phyloP scores from a whole-genome alignment of 2,329 filamentous ascomycete genomes.

The Aspergillus sp. region DNA sequence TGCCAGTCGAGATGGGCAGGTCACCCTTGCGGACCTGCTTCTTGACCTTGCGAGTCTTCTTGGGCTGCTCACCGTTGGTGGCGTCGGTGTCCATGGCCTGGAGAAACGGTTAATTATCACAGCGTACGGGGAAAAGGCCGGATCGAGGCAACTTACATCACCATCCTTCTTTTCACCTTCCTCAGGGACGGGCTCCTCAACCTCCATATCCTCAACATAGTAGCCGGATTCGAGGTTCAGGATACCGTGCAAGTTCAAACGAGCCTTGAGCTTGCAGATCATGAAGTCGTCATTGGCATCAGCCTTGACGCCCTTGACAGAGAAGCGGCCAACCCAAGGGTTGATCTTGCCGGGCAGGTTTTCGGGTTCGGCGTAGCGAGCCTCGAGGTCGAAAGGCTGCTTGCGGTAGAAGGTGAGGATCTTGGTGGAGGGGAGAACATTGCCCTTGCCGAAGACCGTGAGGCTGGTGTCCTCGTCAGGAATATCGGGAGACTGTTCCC shows the following conservation, averaged over 20 bases:
- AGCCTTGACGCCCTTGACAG: constrained; percentile 94
- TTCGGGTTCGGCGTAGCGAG: constrained; percentile 85
- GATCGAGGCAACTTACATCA: constrained; percentile 38
- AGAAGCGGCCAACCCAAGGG: constrained; percentile 96
- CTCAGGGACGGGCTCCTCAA: constrained; percentile 86
- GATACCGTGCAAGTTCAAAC: constrained; percentile 93
- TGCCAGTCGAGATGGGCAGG: constrained; percentile 79
- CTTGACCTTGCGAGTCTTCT: constrained; percentile 94
- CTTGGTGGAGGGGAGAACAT: constrained; percentile 96
- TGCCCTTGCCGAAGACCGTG: constrained; percentile 96
- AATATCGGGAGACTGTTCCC: constrained; percentile 98
- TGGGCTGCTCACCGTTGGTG: constrained; percentile 62
- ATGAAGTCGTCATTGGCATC: constrained; percentile 95
- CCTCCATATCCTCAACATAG: constrained; percentile 95
- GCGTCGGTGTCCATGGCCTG: constrained; percentile 84
- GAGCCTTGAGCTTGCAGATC: constrained; percentile 99
- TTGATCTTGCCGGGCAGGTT: constrained; percentile 82
- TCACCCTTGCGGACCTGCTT: constrained; percentile 99
- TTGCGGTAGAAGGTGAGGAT: constrained; percentile 99
- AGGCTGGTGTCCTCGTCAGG: constrained; percentile 97
- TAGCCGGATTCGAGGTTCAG: constrained; percentile 96
- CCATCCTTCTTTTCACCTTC: constrained; percentile 52
- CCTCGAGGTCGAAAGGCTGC: constrained; percentile 94
- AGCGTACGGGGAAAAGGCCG: background rate
- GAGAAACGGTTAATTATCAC: constrained; percentile 20